A percentile compares a stretch with the other conserved stretches of the same genome.
Conservation (phyloP, 495 filamentous ascomycete species). For the Parathielavia appendiculata region DNA sequence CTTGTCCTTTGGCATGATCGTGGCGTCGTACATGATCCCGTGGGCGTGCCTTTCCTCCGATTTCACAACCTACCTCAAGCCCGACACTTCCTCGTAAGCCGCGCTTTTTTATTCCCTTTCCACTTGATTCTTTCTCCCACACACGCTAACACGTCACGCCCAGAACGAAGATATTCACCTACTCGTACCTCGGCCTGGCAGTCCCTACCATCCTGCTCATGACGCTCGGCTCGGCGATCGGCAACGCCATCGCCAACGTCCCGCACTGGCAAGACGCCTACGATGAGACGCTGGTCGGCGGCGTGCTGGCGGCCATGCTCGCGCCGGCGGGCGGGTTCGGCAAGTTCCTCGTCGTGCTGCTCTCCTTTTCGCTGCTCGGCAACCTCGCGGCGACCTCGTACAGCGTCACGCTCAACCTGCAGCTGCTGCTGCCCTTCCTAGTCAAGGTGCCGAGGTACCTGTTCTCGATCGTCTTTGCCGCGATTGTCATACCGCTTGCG, state of each 20-base stretch:
- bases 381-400: slow-evolving; percentile 48
- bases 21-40: slow-evolving; percentile 45
- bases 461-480: slow-evolving; percentile 47
- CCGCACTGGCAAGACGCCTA: slow-evolving; percentile 46
- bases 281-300: slow-evolving; percentile 44
- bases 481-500: slow-evolving; percentile 48
- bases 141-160: not conserved
- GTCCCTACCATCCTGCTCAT: slow-evolving; percentile 49
- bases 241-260: slow-evolving; percentile 38
- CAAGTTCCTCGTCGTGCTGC: slow-evolving; percentile 50
- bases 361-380: slow-evolving; percentile 49
- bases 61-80: slow-evolving; percentile 46
- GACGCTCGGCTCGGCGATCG: slow-evolving; percentile 51
- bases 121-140: slow-evolving; percentile 5
- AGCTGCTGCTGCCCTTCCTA: slow-evolving; percentile 47
- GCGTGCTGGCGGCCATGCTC: slow-evolving; percentile 52
- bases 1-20: slow-evolving; percentile 41
- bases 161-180: slow-evolving; percentile 40
- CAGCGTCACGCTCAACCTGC: slow-evolving; percentile 53
- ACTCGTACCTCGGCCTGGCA: slow-evolving; percentile 44
- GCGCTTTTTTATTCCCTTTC: not conserved
- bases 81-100: slow-evolving; percentile 42
- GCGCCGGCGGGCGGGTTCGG: slow-evolving; percentile 50
- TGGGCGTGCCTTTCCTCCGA: slow-evolving; percentile 44
- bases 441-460: slow-evolving; percentile 48